Base-by-base conservation (phyloP, 805 yeast genomes). In the Henningerozyma blattae region DNA sequence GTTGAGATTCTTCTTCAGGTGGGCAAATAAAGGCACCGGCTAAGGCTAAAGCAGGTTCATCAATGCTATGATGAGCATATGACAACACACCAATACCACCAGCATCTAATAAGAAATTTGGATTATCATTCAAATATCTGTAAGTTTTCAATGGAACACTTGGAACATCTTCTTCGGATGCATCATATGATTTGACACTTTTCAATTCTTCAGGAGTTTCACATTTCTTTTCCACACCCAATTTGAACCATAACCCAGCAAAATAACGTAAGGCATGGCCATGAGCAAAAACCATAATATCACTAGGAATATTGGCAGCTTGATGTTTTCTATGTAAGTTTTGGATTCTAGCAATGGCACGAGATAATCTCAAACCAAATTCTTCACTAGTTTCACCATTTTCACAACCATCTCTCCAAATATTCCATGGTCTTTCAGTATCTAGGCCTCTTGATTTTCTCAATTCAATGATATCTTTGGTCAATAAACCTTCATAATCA, bases 71-170 rank as follows among this genome's bases (percentile, higher is more conserved):
- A 56, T 87, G 97, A 48, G 84, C 93, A 56, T 87, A 87, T 43
- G 91, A 76, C 50, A 89, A 64, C 2, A 86, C 94, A 40, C 95
- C 95, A 28, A 85, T 83, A 28, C 95, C 96, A 43, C 96, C 95
- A 18, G 97, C 94, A 53, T 89, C 95, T 45, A 89, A 64, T 55
- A 89, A 64, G 56, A 86, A 77, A 44, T 77, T 73, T 8, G 95
- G 95, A 54, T 87, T 82, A 31, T 54, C 61, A 40, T 46, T 43
- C 40, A 64, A 36, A 39, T 61, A 56, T 38, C 56, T 46, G 43
- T 47, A 62, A 15, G 61, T 54, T 3, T 46, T 42, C 32, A 56
- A 41, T 4, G 52, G 50, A 17, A 61, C 56, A 15, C 46, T 44
- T 28, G 62, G 62, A 12, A 62, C 61, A 2, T 54, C 41, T 3